Evolutionary conservation across 164 flowering plant genomes (phyloP).

Genomic region (Annona squamosa): DNA sequence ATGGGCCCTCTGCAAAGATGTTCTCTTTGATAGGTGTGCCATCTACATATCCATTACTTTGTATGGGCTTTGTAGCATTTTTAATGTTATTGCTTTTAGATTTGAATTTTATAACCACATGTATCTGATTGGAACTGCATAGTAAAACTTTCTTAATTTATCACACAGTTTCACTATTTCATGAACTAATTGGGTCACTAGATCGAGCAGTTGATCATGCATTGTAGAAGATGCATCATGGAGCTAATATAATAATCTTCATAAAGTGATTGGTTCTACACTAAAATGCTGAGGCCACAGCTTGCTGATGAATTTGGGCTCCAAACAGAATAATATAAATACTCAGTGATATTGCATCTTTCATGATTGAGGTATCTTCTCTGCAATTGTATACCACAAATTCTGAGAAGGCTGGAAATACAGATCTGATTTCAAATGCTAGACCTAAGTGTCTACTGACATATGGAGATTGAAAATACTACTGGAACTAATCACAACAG

Average conservation of each 20-base stretch:
- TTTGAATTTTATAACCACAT: not conserved
- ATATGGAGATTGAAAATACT: not conserved
- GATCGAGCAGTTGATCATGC: not conserved
- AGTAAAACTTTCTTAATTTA: not conserved
- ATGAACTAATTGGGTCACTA: not conserved
- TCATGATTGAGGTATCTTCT: not conserved
- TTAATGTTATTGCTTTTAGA: not conserved
- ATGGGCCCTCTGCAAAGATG: conserved; percentile 64
- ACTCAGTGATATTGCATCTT: not conserved
- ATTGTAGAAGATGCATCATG: not conserved
- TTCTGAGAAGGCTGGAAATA: not conserved
- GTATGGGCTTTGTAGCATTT: not conserved
- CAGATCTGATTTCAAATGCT: not conserved
- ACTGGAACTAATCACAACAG: not conserved
- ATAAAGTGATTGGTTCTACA: not conserved
- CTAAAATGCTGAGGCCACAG: not conserved
- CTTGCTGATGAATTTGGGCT: not conserved
- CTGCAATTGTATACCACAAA: not conserved
- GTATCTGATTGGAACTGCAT: not conserved
- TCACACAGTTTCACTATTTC: not conserved
- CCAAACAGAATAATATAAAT: not conserved
- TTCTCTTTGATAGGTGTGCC: conserved; percentile 73
- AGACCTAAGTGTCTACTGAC: not conserved
- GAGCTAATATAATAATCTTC: not conserved
- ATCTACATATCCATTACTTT: not conserved